phyloP scores from a whole-genome alignment of 192 early-diverging fungal genomes.

The Coemansia sp. region DNA sequence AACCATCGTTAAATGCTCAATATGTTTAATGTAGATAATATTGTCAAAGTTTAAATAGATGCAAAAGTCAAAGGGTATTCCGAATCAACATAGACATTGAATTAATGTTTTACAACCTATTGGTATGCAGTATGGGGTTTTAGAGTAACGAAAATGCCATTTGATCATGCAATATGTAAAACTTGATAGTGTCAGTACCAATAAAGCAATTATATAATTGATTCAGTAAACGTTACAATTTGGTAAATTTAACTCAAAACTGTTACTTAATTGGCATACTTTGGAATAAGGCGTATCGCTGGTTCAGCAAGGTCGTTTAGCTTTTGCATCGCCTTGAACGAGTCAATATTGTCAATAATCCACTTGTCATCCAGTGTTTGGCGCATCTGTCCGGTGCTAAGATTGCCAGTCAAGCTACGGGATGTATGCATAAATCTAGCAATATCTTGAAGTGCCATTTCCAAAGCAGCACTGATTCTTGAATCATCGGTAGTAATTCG shows the following conservation, averaged over 20 bases:
- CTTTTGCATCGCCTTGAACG: slow-evolving; percentile 14
- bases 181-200: no score
- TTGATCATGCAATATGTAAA: neutral
- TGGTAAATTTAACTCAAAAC: neutral
- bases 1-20: neutral
- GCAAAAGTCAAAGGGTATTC: no score
- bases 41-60: neutral
- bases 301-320: neutral
- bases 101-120: no score
- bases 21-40: neutral
- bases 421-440: neutral
- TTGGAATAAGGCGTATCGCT: slow-evolving; percentile 2
- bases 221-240: no score
- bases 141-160: neutral
- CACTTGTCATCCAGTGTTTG: slow-evolving; percentile 17
- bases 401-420: neutral
- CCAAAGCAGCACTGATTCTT: slow-evolving; percentile 5
- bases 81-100: no score
- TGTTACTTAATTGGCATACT: neutral
- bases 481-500: neutral
- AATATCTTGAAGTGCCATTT: slow-evolving; percentile 8
- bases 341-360: slow-evolving; percentile 7
- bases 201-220: no score
- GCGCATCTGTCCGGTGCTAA: neutral
- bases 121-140: no score